These are phyloP conservation scores for Penicillium chermesinum DNA, from an alignment of 495 filamentous ascomycete species.

Conservation along the genomic window DNA sequence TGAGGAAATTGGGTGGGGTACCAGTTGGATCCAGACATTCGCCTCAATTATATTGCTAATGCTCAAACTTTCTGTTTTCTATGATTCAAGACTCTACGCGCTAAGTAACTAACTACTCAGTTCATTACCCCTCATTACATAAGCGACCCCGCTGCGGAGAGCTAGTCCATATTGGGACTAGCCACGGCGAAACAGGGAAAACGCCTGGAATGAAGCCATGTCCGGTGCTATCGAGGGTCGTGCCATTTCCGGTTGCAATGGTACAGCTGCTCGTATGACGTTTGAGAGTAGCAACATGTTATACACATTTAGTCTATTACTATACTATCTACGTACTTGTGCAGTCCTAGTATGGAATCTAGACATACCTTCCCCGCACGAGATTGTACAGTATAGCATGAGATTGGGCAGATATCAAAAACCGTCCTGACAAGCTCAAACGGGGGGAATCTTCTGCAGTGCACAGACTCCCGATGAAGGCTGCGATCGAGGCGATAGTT, in stretches of 20 bases:
- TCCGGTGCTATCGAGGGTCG: not conserved
- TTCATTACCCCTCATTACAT: slow-evolving; percentile 28
- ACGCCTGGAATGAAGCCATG: not conserved
- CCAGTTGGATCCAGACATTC: not conserved
- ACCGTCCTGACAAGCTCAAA: no score
- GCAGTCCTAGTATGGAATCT: not conserved
- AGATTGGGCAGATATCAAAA: no score
- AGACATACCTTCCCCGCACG: not conserved
- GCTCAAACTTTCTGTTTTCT: not conserved
- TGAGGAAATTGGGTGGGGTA: no score
- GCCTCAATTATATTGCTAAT: not conserved
- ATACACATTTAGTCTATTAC: no score
- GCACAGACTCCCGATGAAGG: not conserved
- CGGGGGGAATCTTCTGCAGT: no score
- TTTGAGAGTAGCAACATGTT: no score
- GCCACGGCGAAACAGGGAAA: not conserved
- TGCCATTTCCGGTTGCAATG: not conserved
- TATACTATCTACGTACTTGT: no score
- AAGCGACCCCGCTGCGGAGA: slow-evolving; percentile 15
- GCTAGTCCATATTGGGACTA: not conserved
- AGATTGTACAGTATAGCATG: no score
- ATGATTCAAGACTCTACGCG: not conserved
- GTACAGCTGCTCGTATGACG: not conserved
- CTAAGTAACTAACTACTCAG: not conserved
- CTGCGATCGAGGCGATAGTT: not conserved